Evolutionary conservation across 371 early-diverging fungal genomes (phyloP), one percentile per base, ranked within the genome.

Genomic region (Mortierella sp.): DNA sequence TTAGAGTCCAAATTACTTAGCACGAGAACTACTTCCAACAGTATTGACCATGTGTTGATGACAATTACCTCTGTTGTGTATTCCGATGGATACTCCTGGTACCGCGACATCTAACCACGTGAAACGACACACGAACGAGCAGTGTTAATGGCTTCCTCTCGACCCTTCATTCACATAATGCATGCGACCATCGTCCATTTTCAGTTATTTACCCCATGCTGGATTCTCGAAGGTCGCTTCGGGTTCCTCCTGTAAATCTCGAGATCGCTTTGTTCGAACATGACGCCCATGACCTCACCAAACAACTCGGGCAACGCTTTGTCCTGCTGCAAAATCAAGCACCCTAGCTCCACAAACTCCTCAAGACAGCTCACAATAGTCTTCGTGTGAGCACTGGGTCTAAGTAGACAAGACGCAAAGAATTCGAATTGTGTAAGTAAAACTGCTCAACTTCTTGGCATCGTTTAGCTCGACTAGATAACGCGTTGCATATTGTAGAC

Each of bases 261-360:
- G 24, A 82, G 51, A n/a, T 85, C 82, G 8, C 79, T 79, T 29
- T 81, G 75, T 38, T 85, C 82, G 56, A 85, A 78, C 75, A 85
- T 76, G 3, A 76, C 71, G 1, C 49, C 54, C 77, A 82, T 21
- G 8, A 76, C 70, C 43, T 79, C 77, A 4, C 79, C 79, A 55
- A 82, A 82, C 21, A 58, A 29, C 16, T 85, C 86, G 7, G 86
- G 79, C 24, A 84, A 38, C 1, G 55, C 56, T 27, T 49, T 73
- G 38, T 85, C 86, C 56, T 76, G 73, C 65, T 79, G 48, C 21
- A 85, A 55, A 12, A 85, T 78, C 32, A 79, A 44, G 49, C 74
- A 74, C 2, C 71, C 86, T 16, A 79, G 77, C n/a, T 75, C 76
- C 32, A 84, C 70, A 81, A 78, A 84, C 35, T 72, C 79, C 27